Evolutionary conservation across 2,329 filamentous ascomycete species (phyloP), one percentile per base, ranked within the genome.

Genomic region (Verruconis gallopava): DNA sequence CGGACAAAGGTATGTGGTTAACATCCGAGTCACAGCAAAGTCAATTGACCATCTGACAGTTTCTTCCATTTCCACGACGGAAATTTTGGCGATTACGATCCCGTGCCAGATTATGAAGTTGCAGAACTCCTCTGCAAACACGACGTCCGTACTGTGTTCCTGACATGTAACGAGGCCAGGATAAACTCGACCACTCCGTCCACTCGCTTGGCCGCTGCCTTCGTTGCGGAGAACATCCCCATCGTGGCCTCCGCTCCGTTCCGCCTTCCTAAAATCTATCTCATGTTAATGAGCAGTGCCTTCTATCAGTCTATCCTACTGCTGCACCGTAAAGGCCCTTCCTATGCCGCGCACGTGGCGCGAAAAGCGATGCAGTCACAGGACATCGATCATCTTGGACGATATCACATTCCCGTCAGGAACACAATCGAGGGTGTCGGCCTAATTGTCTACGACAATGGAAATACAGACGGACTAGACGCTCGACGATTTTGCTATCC

Each of bases 361-460:
- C 6, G 25, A n/a, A 30, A 30, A n/a, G 25, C 25, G n/a, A 30
- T 30, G 25, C 25, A 30, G 25, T 9, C 25, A n/a, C 25, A 30
- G n/a, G 25, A 30, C 25, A 30, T 30, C 25, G n/a, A 30, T 9
- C 25, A 30, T n/a, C n/a, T 30, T n/a, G 25, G 25, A 30, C 25
- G 25, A 9, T 30, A 30, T n/a, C 25, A 30, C 25, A 30, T 30
- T n/a, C 25, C 25, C n/a, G 25, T 30, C n/a, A 30, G n/a, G 25
- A 30, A 30, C 25, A 30, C 25, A 9, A 9, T 30, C 25, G 25
- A 30, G n/a, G 25, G 25, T 30, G 9, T 30, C n/a, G 25, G 25
- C n/a, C 25, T 30, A n/a, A 30, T 30, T n/a, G 25, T 30, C 25
- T 30, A 30, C 25, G 25, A 30, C 25, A 30, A 30, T n/a, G 25